Conservation (phyloP, 768 basidiomycete species). For the Royoungia palumana region DNA sequence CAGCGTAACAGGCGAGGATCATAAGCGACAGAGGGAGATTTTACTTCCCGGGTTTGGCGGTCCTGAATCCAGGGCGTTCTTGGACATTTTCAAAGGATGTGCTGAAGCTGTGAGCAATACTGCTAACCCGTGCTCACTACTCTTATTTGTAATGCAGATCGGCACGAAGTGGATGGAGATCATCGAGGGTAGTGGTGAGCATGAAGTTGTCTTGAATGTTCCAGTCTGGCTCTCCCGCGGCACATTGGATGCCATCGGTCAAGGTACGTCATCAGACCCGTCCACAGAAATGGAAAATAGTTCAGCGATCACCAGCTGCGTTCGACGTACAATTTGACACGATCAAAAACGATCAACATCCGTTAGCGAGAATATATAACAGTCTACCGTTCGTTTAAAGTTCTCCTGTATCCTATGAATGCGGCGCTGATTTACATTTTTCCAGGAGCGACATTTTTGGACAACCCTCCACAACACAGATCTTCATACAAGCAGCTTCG, state of each 20-base stretch:
- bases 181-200: conserved; percentile 4
- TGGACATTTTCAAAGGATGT: conserved; percentile 45
- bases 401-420: not conserved
- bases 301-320: conserved; percentile 30
- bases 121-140: not conserved
- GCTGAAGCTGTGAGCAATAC: conserved; percentile 21
- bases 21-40: conserved; percentile 52
- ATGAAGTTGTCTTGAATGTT: conserved; percentile 22
- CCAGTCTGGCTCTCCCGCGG: conserved; percentile 38
- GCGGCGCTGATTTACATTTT: conserved; percentile 2
- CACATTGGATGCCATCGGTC: conserved; percentile 49
- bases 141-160: conserved; percentile 14
- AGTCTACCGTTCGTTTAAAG: conserved; percentile 11
- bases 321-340: conserved; percentile 46
- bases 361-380: conserved; percentile 7
- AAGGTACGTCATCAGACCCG: conserved; percentile 30
- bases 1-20: conserved; percentile 35
- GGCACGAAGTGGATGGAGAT: conserved; percentile 23
- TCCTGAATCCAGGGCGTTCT: conserved; percentile 48
- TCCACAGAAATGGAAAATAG: not conserved
- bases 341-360: conserved; percentile 10
- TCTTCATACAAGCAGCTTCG: conserved; percentile 11
- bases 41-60: conserved; percentile 56
- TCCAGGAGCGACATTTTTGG: conserved; percentile 16
- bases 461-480: conserved; percentile 12